Base-by-base conservation (phyloP, 164 flowering plant genomes). In the Paratinospora sagittata region DNA sequence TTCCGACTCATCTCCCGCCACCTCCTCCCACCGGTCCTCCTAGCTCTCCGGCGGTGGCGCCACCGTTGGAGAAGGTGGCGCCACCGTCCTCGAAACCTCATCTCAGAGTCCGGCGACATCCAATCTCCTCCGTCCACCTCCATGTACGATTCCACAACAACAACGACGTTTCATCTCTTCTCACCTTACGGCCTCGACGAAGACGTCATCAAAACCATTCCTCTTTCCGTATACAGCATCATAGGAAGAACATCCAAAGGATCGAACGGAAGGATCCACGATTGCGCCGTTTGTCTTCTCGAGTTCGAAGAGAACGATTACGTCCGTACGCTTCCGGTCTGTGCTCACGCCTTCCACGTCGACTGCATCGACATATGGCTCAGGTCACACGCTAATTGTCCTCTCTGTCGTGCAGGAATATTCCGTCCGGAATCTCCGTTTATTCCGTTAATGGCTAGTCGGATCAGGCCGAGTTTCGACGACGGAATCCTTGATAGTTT, bases 281-380 rank as follows among this genome's bases (percentile, higher is more conserved):
- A 92, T n/a, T 95, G 98, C 79, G 93, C 99, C 5, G 97, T 96
- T 37, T 96, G 99, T 67, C 75, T 96, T 70, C 70, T 91, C 4
- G 98, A 92, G 68, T 93, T 96, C 74, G 95, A 90, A 72, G 91
- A 89, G 1, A 79, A 82, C 70, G 99, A 96, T 19, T 88, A 85
- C 79, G 86, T 96, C 36, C 90, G 99, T 0, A 90, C 94, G 9
- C 90, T 96, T 3, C 99, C 99, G 2, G 79, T 78, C 10, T 96
- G 99, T 73, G 74, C 80, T 3, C 99, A 96, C 80, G 82, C 89
- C 0, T 96, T 96, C 68, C 99, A 96, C 77, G 89, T 91, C 1
- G 98, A 96, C 39, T 96, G 99, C 74, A 96, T 96, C 63, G 98
- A 96, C 49, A 78, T 86, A 8, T 96, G 99, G 99, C 87, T 96